These are phyloP conservation scores for Hypoxylon intermedium DNA, from an alignment of 495 filamentous ascomycete species.

Conservation along the genomic window DNA sequence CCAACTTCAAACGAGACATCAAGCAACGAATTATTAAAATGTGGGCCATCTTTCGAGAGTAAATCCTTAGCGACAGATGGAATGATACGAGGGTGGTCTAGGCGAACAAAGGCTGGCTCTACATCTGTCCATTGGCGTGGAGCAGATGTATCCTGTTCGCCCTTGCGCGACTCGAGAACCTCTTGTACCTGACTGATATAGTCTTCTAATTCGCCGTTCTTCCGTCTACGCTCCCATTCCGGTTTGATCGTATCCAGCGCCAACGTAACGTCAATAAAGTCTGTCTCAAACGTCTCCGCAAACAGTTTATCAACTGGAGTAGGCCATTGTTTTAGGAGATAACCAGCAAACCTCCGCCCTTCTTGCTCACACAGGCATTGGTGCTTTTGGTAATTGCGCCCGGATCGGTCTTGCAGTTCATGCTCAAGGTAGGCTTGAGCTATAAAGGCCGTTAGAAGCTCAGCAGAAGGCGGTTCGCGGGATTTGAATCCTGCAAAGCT, in stretches of 20 bases:
- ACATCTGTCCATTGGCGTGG: not conserved
- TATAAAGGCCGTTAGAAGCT: conserved; percentile 41
- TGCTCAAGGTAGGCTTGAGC: not conserved
- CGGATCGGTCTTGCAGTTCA: not conserved
- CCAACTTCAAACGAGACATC: not conserved
- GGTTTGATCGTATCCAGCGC: conserved; percentile 50
- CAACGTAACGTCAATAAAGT: conserved; percentile 42
- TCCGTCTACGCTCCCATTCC: conserved; percentile 58
- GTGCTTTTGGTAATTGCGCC: conserved; percentile 39
- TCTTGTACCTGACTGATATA: conserved; percentile 53
- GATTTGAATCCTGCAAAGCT: conserved; percentile 45
- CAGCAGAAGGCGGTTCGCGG: conserved; percentile 29
- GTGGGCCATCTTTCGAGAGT: conserved; percentile 7
- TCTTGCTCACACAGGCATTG: conserved; percentile 37
- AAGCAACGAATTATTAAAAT: not conserved
- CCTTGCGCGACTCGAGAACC: conserved; percentile 41
- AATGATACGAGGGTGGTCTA: conserved; percentile 1
- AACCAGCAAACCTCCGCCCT: conserved; percentile 34
- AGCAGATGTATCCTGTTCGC: not conserved
- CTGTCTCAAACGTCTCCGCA: not conserved
- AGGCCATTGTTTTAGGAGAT: conserved; percentile 48
- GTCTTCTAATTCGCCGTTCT: conserved; percentile 53
- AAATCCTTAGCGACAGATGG: conserved; percentile 16
- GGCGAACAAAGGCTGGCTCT: conserved; percentile 2
- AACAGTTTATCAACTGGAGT: conserved; percentile 28